Base-by-base conservation (phyloP, 1,139 yeast genomes). In the Sugiyamaella paludigena region DNA sequence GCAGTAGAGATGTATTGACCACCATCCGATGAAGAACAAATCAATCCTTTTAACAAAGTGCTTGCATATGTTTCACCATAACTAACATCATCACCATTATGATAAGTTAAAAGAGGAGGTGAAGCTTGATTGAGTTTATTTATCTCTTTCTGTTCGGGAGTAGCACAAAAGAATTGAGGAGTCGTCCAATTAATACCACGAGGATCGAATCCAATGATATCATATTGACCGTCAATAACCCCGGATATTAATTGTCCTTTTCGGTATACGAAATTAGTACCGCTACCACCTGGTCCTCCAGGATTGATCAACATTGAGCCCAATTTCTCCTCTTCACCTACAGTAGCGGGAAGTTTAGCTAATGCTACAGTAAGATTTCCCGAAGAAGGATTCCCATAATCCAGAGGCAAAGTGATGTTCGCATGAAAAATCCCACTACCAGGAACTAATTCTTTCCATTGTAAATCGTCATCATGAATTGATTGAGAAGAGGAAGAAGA, bases 201-300 rank as follows among this genome's bases (percentile, higher is more conserved):
- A 24, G 57, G 57, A 34, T 53, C 57, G 37, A 53, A 52, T 2
- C 57, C 56, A 27, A 53, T 42, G 26, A 53, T 45, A 43, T 53
- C 57, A 35, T 52, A 53, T 11, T 40, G 36, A 16, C 54, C 56
- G n/a, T 51, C 57, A 2, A 43, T 42, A 13, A 40, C 16, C 7
- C 36, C 47, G 12, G 43, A 38, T 26, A 53, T 39, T 7, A 24
- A 11, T 37, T 29, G 12, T 7, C 51, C 56, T 29, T 19, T 33
- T 7, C 45, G 32, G 30, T 50, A 52, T 33, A 40, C 36, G 7
- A 43, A 33, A 8, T 33, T 27, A 11, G 56, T 53, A 12, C 57
- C 57, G 31, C 56, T 52, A 6, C 48, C 56, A 24, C 57, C 57
- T 33, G 57, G 57, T 9, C 54, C 52, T 8, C 57, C 57, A 6